phyloP scores from a whole-genome alignment of 177 flowering plant species.

The Tripterygium wilfordii region DNA sequence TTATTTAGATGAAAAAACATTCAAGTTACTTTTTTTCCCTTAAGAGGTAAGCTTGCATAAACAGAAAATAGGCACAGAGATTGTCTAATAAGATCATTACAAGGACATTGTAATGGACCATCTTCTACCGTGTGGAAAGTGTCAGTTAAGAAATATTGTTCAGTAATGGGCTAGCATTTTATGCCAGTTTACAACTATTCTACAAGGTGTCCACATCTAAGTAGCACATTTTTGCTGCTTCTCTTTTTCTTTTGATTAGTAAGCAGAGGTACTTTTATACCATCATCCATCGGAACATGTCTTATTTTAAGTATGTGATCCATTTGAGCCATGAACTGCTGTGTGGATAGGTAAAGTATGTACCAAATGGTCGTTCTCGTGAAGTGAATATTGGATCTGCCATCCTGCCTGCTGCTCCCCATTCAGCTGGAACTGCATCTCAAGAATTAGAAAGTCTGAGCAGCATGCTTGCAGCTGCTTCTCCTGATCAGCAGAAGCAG shows the following conservation, averaged over 20 bases:
- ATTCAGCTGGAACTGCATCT: constrained; percentile 24
- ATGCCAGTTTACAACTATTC: no score
- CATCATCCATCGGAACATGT: not conserved
- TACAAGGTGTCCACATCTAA: no score
- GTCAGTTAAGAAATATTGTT: no score
- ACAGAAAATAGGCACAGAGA: no score
- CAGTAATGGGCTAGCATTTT: no score
- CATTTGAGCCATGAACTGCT: constrained; percentile 20
- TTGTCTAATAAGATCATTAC: not conserved
- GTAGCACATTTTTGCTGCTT: no score
- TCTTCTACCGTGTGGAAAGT: no score
- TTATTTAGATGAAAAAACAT: no score
- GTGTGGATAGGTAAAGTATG: constrained; percentile 37
- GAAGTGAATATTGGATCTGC: constrained; percentile 38
- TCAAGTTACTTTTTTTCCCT: no score
- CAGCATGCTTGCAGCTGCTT: constrained; percentile 68
- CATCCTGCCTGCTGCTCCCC: constrained; percentile 24
- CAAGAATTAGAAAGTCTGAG: constrained; percentile 58
- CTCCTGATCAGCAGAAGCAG: constrained; percentile 70
- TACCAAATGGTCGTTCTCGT: constrained; percentile 37
- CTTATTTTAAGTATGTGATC: not conserved
- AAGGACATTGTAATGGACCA: not conserved
- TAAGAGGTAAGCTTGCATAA: no score
- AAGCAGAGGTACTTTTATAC: no score
- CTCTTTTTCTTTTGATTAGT: no score